Percentiles rank a stretch among this genome's conserved stretches.
phyloP scores from a whole-genome alignment of 495 filamentous ascomycete species.

The Melanomma pulvis-pyrius region DNA sequence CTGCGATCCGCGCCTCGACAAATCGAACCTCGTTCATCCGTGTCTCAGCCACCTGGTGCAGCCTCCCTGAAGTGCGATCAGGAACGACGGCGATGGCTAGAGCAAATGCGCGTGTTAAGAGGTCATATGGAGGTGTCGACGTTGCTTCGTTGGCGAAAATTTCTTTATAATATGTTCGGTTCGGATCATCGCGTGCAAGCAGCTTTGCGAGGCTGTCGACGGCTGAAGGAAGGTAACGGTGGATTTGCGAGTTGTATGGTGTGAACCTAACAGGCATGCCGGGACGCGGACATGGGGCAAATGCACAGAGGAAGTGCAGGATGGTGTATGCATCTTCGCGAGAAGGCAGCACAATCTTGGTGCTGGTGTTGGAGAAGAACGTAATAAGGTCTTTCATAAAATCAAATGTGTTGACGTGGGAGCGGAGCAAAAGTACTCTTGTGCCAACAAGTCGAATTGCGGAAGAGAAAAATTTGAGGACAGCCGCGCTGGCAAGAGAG shows the following conservation, averaged over 20 bases:
- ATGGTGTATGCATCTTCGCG: slow-evolving; percentile 87
- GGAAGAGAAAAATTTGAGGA: slow-evolving; percentile 78
- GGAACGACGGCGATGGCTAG: slow-evolving; percentile 85
- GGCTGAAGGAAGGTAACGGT: slow-evolving; percentile 86
- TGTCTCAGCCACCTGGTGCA: slow-evolving; percentile 8
- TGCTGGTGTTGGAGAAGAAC: slow-evolving; percentile 82
- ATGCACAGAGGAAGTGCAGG: slow-evolving; percentile 86
- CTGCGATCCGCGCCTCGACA: slow-evolving; percentile 60
- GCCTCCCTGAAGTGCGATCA: slow-evolving; percentile 49
- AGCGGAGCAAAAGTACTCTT: slow-evolving; percentile 80
- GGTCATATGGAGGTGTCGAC: slow-evolving; percentile 67
- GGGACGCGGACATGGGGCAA: slow-evolving; percentile 75
- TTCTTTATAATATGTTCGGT: slow-evolving; percentile 75
- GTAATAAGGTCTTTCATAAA: slow-evolving; percentile 95
- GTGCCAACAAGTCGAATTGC: slow-evolving; percentile 87
- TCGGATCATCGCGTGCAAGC: slow-evolving; percentile 90
- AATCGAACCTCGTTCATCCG: slow-evolving; percentile 11
- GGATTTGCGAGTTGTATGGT: slow-evolving; percentile 73
- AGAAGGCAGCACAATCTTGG: slow-evolving; percentile 77
- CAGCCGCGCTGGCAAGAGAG: slow-evolving; percentile 68
- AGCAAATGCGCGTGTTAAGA: slow-evolving; percentile 86
- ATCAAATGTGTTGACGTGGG: slow-evolving; percentile 79
- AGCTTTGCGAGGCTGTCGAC: slow-evolving; percentile 90
- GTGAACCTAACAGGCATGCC: slow-evolving; percentile 62
- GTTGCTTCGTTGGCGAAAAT: slow-evolving; percentile 75